Conservation (phyloP, 768 basidiomycete species). For the Tulasnella sp. region DNA sequence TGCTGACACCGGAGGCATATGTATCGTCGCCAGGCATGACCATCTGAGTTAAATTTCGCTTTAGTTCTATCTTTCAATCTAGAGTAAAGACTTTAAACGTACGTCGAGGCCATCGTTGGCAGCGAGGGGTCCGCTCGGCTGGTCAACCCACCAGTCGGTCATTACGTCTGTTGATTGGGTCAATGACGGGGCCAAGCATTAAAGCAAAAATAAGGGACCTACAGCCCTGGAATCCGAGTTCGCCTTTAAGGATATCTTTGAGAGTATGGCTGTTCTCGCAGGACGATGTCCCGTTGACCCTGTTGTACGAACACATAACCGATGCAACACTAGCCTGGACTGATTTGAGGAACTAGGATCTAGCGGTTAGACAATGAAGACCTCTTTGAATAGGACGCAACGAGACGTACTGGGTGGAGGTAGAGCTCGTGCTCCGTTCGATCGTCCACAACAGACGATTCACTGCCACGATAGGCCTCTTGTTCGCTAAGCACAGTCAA, state of each 20-base stretch:
- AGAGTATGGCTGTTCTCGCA: conserved; percentile 18
- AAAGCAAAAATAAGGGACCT: not conserved
- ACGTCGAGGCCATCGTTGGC: conserved; percentile 55
- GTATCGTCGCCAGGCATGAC: conserved; percentile 58
- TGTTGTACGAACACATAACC: conserved; percentile 33
- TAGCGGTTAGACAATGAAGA: not conserved
- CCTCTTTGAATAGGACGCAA: not conserved
- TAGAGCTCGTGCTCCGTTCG: conserved; percentile 13
- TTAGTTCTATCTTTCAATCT: not conserved
- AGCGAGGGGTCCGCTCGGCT: conserved; percentile 31
- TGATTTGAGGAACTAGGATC: conserved; percentile 8
- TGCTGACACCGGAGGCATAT: conserved; percentile 22
- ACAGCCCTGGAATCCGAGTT: conserved; percentile 23
- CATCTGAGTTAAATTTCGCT: conserved; percentile 19
- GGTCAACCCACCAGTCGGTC: conserved; percentile 55
- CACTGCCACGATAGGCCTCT: conserved; percentile 15
- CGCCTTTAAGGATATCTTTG: conserved; percentile 22
- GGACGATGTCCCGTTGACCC: conserved; percentile 17
- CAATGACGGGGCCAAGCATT: not conserved
- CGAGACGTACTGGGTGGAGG: conserved; percentile 5
- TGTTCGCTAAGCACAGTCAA: conserved; percentile 11
- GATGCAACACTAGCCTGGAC: conserved; percentile 34
- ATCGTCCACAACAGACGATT: conserved; percentile 13
- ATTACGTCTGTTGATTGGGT: conserved; percentile 7
- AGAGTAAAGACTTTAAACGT: conserved; percentile 17